Percentiles rank a stretch among this genome's conserved stretches.
phyloP scores from a whole-genome alignment of 1,284 basidiomycete species.

The Irpex rosettiformis region DNA sequence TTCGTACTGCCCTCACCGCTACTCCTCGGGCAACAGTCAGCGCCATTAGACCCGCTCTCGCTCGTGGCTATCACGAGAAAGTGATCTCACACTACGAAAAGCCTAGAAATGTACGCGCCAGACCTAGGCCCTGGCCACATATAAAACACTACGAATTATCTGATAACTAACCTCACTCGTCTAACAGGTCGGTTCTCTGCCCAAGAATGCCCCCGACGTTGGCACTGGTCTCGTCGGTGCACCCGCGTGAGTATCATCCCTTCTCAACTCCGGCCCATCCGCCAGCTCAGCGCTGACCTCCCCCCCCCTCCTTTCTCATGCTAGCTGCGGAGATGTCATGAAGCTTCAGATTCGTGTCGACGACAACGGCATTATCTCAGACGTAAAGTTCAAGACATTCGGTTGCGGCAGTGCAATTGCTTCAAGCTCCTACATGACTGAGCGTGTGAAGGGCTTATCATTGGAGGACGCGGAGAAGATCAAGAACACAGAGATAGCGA shows the following conservation, averaged over 20 bases:
- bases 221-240: conserved; percentile 98
- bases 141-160: conserved; percentile 38
- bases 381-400: conserved; percentile 99
- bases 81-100: conserved; percentile 96
- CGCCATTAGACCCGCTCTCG: conserved; percentile 43
- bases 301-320: conserved; percentile 12
- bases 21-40: conserved; percentile 40
- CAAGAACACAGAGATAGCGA: conserved; percentile 99
- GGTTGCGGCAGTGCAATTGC: conserved; percentile 98
- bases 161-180: conserved; percentile 40
- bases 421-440: conserved; percentile 96
- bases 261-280: conserved; percentile 4
- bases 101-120: conserved; percentile 79
- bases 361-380: conserved; percentile 91
- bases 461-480: conserved; percentile 95
- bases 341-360: conserved; percentile 98
- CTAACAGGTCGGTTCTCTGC: conserved; percentile 87
- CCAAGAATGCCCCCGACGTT: conserved; percentile 88
- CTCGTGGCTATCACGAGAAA: conserved; percentile 85
- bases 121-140: conserved; percentile 20
- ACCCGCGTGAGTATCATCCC: conserved; percentile 84
- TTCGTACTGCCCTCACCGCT: conserved; percentile 45
- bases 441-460: conserved; percentile 93
- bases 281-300: conserved; percentile 16
- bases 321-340: conserved; percentile 91